These are phyloP conservation scores for Boletus sp. DNA, from an alignment of 768 basidiomycete genomes.

Conservation along the genomic window DNA sequence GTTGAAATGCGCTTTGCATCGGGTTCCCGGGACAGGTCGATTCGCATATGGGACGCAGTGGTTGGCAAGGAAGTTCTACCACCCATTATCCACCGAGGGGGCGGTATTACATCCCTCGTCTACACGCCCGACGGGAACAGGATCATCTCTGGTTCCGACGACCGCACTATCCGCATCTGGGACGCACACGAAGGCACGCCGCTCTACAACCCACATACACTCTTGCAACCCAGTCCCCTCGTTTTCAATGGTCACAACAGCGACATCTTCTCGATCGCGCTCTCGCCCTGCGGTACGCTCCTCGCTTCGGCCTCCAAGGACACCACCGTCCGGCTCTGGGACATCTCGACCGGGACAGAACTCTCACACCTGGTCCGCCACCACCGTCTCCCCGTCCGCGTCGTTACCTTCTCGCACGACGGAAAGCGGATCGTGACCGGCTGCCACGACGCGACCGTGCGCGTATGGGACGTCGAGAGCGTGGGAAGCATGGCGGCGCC, in stretches of 20 bases:
- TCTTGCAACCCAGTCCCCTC: constrained; percentile 6
- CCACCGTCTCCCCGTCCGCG: constrained; percentile 24
- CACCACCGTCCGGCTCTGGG: constrained; percentile 31
- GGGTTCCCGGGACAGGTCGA: constrained; percentile 28
- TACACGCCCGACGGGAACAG: constrained; percentile 30
- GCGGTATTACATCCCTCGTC: constrained; percentile 22
- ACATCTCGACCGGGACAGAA: constrained; percentile 16
- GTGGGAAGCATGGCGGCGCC: constrained; percentile 25
- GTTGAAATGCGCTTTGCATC: constrained; percentile 26
- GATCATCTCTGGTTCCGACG: constrained; percentile 31
- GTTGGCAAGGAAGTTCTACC: constrained; percentile 14
- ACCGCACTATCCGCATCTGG: constrained; percentile 30
- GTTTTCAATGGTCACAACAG: constrained; percentile 22
- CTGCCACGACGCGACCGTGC: constrained; percentile 24
- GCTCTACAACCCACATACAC: constrained; percentile 12
- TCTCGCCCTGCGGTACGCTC: constrained; percentile 29
- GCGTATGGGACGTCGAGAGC: constrained; percentile 32
- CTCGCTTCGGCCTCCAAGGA: constrained; percentile 33
- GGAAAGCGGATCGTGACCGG: constrained; percentile 29
- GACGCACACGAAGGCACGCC: constrained; percentile 20
- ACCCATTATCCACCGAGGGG: constrained; percentile 17
- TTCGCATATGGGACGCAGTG: constrained; percentile 28
- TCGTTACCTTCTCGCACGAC: constrained; percentile 27
- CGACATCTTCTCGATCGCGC: constrained; percentile 24
- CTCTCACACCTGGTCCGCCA: constrained; percentile 27